phyloP scores from a whole-genome alignment of 1,284 basidiomycete genomes.

The Phlebopus sp. region DNA sequence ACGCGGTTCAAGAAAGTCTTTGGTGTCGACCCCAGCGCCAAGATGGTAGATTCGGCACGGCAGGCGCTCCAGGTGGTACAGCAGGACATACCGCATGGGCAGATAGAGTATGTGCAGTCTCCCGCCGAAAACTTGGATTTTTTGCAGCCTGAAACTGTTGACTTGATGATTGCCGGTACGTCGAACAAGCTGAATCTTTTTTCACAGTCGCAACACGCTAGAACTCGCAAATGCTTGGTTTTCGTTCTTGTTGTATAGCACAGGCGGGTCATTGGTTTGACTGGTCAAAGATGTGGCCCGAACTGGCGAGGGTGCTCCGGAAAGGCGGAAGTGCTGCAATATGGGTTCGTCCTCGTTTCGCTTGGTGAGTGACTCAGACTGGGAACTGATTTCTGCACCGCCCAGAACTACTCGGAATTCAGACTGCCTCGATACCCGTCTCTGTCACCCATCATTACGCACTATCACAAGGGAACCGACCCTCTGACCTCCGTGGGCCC shows the following conservation, averaged over 20 bases:
- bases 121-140: constrained; percentile 57
- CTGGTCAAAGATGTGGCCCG: constrained; percentile 69
- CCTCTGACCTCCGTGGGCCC: constrained; percentile 58
- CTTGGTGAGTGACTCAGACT: neutral
- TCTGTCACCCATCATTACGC: constrained; percentile 56
- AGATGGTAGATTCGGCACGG: constrained; percentile 71
- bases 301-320: constrained; percentile 62
- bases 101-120: constrained; percentile 49
- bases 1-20: constrained; percentile 60
- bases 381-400: neutral
- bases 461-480: constrained; percentile 61
- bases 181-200: too few species aligned
- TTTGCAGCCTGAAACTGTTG: constrained; percentile 56
- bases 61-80: constrained; percentile 33
- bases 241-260: constrained; percentile 39
- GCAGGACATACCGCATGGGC: constrained; percentile 11
- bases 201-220: too few species aligned
- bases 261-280: constrained; percentile 91
- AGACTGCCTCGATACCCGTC: constrained; percentile 61
- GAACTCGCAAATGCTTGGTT: too few species aligned
- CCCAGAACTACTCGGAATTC: constrained; percentile 83
- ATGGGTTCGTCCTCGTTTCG: constrained; percentile 53
- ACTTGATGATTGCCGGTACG: constrained; percentile 73
- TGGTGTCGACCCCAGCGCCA: constrained; percentile 70
- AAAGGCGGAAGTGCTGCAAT: constrained; percentile 72